Conservation (phyloP, 495 filamentous ascomycete genomes). For the Daldinia grandis region DNA sequence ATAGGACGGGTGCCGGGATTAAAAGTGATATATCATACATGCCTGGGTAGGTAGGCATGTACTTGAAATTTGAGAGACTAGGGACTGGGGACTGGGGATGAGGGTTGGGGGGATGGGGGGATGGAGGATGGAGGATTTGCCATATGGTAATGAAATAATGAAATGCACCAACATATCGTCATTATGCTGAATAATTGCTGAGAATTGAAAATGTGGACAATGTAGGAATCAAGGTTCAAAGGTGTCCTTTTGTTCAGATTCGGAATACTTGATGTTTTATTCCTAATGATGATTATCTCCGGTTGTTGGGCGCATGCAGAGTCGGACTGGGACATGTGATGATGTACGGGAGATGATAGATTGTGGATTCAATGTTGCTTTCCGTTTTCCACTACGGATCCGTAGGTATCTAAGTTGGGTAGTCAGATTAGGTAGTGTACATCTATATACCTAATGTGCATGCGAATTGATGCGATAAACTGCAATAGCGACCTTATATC, state of each 20-base stretch:
- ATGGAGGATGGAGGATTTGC: conserved; percentile 4
- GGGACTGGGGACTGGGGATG: no score
- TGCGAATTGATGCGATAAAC: not conserved
- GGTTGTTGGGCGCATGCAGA: not conserved
- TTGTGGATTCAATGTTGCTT: not conserved
- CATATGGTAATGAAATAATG: not conserved
- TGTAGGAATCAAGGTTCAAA: not conserved
- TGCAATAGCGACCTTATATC: not conserved
- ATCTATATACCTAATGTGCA: conserved; percentile 1
- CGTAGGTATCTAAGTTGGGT: no score
- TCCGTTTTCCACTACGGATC: not conserved
- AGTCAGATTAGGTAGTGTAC: not conserved
- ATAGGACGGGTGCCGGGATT: conserved; percentile 30
- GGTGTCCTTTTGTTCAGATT: not conserved
- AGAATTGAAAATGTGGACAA: not conserved
- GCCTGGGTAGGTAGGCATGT: no score
- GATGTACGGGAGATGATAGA: not conserved
- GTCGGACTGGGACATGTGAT: conserved; percentile 1
- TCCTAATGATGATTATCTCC: no score
- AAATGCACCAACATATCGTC: not conserved
- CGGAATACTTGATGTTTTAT: no score
- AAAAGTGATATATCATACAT: conserved; percentile 42
- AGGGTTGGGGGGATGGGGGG: not conserved
- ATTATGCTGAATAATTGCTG: not conserved
- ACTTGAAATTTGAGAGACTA: conserved; percentile 27